phyloP scores from a whole-genome alignment of 768 basidiomycete genomes.

The Boletus reticulatus region DNA sequence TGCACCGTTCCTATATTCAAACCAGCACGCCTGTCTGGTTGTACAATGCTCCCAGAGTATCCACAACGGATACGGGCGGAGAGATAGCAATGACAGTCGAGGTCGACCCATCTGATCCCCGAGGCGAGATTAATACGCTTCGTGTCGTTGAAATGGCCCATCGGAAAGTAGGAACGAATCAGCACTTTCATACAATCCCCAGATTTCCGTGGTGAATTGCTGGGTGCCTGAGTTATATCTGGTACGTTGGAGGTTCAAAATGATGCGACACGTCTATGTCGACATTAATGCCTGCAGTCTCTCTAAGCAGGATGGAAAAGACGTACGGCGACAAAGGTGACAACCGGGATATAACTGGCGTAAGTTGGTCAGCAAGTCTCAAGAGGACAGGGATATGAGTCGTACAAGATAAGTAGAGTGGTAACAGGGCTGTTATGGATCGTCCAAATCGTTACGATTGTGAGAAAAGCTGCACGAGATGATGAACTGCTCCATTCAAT shows the following conservation, averaged over 20 bases:
- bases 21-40: neutral
- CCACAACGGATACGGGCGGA: neutral
- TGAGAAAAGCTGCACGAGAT: conserved; percentile 11
- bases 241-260: conserved; percentile 17
- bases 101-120: neutral
- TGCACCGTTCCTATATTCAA: no score
- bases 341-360: conserved; percentile 19
- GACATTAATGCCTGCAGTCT: neutral
- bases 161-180: conserved; percentile 16
- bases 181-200: conserved; percentile 7
- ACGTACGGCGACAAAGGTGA: conserved; percentile 18
- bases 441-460: neutral
- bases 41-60: neutral
- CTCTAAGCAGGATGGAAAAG: neutral
- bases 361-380: neutral
- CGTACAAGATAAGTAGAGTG: conserved; percentile 14
- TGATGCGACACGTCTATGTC: conserved; percentile 12
- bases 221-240: accelerated
- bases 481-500: no score
- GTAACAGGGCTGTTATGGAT: conserved; percentile 1
- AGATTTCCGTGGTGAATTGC: conserved; percentile 18
- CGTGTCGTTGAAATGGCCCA: neutral
- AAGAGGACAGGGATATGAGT: neutral
- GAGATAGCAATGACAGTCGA: neutral
- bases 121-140: neutral